These are phyloP conservation scores for Hirschfeldia incana DNA, from an alignment of 345 rosid genomes.

Conservation along the genomic window DNA sequence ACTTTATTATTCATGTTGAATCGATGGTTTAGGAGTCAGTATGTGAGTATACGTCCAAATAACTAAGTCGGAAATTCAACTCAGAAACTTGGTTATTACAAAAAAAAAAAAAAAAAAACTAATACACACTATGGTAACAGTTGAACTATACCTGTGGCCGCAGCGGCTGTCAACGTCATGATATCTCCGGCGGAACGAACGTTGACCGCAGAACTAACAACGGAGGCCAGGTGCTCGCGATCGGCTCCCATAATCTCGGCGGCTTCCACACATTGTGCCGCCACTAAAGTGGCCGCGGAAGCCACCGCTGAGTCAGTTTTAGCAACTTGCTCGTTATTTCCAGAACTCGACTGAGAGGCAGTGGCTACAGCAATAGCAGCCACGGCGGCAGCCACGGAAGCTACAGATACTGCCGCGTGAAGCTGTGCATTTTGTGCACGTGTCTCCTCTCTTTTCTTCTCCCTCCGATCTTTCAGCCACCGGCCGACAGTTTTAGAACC, in stretches of 20 bases:
- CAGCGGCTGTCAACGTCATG: conserved; percentile 81
- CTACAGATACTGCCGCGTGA: conserved; percentile 75
- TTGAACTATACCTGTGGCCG: conserved; percentile 66
- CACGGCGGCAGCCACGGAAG: conserved; percentile 76
- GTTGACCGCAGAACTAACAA: conserved; percentile 77
- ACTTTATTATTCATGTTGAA: not conserved
- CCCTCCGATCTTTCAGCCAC: conserved; percentile 77
- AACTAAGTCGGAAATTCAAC: not conserved
- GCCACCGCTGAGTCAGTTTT: conserved; percentile 79
- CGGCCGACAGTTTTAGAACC: conserved; percentile 78
- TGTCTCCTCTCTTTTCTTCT: conserved; percentile 80
- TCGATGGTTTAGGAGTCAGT: not conserved
- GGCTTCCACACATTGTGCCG: conserved; percentile 77
- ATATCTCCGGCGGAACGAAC: conserved; percentile 82
- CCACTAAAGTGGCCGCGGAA: conserved; percentile 77
- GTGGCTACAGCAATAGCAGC: conserved; percentile 83
- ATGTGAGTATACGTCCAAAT: not conserved
- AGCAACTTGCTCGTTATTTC: conserved; percentile 71
- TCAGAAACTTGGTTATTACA: not conserved
- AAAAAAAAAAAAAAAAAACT: not conserved
- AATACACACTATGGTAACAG: not conserved
- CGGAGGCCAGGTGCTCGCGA: conserved; percentile 71
- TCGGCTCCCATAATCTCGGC: conserved; percentile 88
- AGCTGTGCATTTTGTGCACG: conserved; percentile 84
- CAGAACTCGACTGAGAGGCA: conserved; percentile 56